A percentile compares a stretch with the other conserved stretches of the same genome.
phyloP scores from a whole-genome alignment of 2,329 filamentous ascomycete species.

The Fusarium sp. region DNA sequence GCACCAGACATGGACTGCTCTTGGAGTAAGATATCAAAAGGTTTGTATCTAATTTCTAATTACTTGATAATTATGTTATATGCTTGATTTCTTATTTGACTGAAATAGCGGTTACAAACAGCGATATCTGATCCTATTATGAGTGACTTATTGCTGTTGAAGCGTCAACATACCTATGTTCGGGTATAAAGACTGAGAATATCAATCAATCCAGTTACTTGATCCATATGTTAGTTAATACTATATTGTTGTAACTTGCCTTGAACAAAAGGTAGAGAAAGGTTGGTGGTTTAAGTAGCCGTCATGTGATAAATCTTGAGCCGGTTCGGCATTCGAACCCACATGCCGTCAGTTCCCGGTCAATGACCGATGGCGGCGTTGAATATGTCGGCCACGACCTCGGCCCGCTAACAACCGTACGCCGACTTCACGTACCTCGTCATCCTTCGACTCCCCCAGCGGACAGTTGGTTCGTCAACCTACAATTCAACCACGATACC shows the following conservation, averaged over 20 bases:
- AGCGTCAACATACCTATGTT: not conserved
- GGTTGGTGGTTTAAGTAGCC: not conserved
- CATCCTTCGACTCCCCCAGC: conserved; percentile 20
- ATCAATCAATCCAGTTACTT: not conserved
- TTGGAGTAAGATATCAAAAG: not conserved
- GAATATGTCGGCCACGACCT: conserved; percentile 46
- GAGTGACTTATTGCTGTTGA: not conserved
- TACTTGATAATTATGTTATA: not conserved
- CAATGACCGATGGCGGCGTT: conserved; percentile 45
- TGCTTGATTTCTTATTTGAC: not conserved
- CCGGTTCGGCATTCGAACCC: conserved; percentile 39
- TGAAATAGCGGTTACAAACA: not conserved
- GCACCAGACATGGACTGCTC: not conserved
- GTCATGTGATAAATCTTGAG: conserved; percentile 28
- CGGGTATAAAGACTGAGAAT: not conserved
- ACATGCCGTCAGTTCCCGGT: conserved; percentile 41
- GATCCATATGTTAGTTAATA: not conserved
- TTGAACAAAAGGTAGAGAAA: not conserved
- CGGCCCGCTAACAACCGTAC: conserved; percentile 54
- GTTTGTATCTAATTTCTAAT: not conserved
- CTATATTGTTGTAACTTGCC: not conserved
- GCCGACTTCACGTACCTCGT: conserved; percentile 33
- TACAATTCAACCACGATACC: conserved; percentile 24
- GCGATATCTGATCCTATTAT: not conserved
- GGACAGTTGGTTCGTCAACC: conserved; percentile 27